A percentile compares a stretch with the other conserved stretches of the same genome.
phyloP scores from a whole-genome alignment of 805 yeast genomes.

The Priceomyces carsonii region DNA sequence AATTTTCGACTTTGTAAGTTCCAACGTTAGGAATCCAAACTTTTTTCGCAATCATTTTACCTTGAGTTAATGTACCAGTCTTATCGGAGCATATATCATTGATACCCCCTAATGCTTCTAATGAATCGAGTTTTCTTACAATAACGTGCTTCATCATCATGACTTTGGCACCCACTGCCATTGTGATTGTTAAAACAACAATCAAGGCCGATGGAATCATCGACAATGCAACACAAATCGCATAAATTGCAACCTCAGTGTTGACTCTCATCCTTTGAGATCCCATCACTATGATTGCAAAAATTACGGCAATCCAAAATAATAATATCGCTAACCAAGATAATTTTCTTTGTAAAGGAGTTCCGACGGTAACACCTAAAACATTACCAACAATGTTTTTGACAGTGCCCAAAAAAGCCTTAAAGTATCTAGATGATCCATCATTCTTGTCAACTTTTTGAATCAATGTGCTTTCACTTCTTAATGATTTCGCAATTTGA shows the following conservation, averaged over 20 bases:
- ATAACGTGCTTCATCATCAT: constrained; percentile 37
- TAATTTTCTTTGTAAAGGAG: constrained; percentile 47
- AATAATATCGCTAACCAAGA: constrained; percentile 51
- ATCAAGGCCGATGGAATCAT: constrained; percentile 42
- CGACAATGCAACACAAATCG: constrained; percentile 41
- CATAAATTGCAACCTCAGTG: constrained; percentile 38
- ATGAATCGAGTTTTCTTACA: constrained; percentile 37
- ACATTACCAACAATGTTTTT: constrained; percentile 45
- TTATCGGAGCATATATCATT: constrained; percentile 43
- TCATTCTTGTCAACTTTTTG: constrained; percentile 36
- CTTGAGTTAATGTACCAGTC: constrained; percentile 42
- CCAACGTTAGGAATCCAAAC: constrained; percentile 39
- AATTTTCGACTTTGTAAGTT: constrained; percentile 31
- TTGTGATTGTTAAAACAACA: constrained; percentile 40
- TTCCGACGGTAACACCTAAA: constrained; percentile 48
- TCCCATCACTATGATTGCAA: constrained; percentile 41
- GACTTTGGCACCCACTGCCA: constrained; percentile 43
- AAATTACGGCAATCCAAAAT: constrained; percentile 45
- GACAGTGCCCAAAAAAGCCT: constrained; percentile 35
- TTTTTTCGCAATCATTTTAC: constrained; percentile 37
- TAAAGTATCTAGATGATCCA: constrained; percentile 38
- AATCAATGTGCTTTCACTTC: constrained; percentile 21
- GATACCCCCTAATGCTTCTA: constrained; percentile 41
- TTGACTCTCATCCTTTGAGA: constrained; percentile 34
- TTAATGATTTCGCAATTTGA: constrained; percentile 37